A percentile compares a stretch with the other conserved stretches of the same genome.
phyloP scores from a whole-genome alignment of 371 early-diverging fungal species.

The Polyrhizophydium stewartii region DNA sequence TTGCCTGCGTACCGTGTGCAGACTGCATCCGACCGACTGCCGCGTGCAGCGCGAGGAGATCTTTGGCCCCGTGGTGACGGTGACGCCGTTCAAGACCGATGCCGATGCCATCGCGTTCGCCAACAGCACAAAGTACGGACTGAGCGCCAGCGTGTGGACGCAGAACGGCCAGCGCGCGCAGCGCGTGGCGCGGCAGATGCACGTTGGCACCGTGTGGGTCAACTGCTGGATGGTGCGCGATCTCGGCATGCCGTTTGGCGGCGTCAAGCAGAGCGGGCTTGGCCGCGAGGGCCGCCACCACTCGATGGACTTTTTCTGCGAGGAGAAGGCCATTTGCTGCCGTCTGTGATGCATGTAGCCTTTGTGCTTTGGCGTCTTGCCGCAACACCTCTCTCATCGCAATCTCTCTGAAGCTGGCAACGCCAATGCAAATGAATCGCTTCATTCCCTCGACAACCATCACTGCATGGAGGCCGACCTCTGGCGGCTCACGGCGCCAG shows the following conservation, averaged over 20 bases:
- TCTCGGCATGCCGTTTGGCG: slow-evolving; percentile 68
- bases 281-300: slow-evolving; percentile 35
- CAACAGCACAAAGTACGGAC: slow-evolving; percentile 72
- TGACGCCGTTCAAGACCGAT: slow-evolving; percentile 66
- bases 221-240: slow-evolving; percentile 73
- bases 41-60: slow-evolving; percentile 67
- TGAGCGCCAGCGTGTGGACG: slow-evolving; percentile 76
- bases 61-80: slow-evolving; percentile 70
- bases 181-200: slow-evolving; percentile 49
- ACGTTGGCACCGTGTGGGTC: slow-evolving; percentile 66
- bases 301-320: slow-evolving; percentile 31
- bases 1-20: too few species aligned
- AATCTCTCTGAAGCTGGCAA: not conserved
- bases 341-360: not conserved
- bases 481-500: slow-evolving; percentile 11
- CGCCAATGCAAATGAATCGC: not conserved
- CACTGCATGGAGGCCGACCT: too few species aligned
- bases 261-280: slow-evolving; percentile 29
- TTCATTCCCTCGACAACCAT: not conserved
- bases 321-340: slow-evolving; percentile 1
- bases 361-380: too few species aligned
- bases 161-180: slow-evolving; percentile 56
- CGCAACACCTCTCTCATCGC: not conserved
- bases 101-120: slow-evolving; percentile 65
- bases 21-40: slow-evolving; percentile 43